Evolutionary conservation across 805 yeast species (phyloP).

Genomic region (Kuraishia cidri): DNA sequence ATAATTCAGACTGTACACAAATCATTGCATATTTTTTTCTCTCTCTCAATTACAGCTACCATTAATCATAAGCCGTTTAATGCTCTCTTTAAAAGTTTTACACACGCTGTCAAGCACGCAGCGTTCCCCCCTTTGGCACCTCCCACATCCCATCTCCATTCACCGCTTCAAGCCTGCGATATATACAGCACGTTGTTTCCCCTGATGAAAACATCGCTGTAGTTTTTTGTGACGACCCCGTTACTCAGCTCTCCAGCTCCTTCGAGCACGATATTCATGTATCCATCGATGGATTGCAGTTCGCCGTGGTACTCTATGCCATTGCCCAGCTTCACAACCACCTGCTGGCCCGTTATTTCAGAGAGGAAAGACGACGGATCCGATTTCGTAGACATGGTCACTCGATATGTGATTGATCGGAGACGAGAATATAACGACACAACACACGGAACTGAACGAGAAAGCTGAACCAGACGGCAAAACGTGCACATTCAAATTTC

Average conservation of each 20-base stretch:
- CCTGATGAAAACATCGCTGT: conserved; percentile 76
- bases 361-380: conserved; percentile 76
- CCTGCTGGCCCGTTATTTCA: conserved; percentile 70
- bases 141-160: not conserved
- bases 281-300: conserved; percentile 89
- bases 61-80: no score
- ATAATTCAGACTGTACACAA: no score
- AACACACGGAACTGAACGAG: no score
- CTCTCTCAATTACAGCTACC: no score
- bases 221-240: conserved; percentile 38
- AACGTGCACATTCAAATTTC: no score
- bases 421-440: no score
- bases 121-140: no score
- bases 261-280: conserved; percentile 88
- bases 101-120: no score
- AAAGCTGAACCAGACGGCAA: no score
- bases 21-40: no score
- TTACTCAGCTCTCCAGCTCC: conserved; percentile 59
- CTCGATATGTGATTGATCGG: no score
- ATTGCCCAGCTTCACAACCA: conserved; percentile 75
- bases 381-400: conserved; percentile 9
- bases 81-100: no score
- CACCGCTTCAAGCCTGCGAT: conserved; percentile 3
- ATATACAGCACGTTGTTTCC: conserved; percentile 47
- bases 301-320: conserved; percentile 76